These are phyloP conservation scores for Chenopodium suecicum DNA, from an alignment of 148 eudicot genomes.

Conservation along the genomic window DNA sequence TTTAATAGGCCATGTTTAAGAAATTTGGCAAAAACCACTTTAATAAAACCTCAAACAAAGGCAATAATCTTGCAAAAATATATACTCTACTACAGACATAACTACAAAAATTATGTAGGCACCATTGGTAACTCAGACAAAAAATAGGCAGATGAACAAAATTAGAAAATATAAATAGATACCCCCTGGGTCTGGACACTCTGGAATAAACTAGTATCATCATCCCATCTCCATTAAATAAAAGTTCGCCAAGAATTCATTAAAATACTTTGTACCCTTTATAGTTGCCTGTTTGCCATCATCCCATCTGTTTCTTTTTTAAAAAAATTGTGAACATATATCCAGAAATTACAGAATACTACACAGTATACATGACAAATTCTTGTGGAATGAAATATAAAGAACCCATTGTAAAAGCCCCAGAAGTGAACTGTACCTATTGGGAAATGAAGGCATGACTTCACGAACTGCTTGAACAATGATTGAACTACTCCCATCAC, in stretches of 20 bases:
- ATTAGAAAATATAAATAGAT: neutral
- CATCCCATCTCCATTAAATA: no score
- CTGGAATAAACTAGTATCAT: no score
- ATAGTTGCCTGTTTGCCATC: no score
- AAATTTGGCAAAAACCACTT: neutral
- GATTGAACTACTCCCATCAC: conserved; percentile 32
- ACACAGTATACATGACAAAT: neutral
- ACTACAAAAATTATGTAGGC: neutral
- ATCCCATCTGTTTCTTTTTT: no score
- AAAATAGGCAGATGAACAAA: neutral
- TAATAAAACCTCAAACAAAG: neutral
- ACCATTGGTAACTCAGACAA: neutral
- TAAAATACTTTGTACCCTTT: no score
- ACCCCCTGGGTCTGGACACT: neutral
- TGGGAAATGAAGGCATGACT: conserved; percentile 45
- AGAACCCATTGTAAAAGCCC: neutral
- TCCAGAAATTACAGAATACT: neutral
- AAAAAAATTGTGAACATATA: neutral
- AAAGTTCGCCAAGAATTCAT: no score
- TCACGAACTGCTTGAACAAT: conserved; percentile 38
- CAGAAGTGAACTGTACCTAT: conserved; percentile 29
- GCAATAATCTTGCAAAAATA: neutral
- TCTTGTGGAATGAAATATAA: neutral
- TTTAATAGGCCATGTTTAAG: no score
- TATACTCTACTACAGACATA: neutral